A percentile compares a stretch with the other conserved stretches of the same genome.
phyloP scores from a whole-genome alignment of 1,284 basidiomycete genomes.

The Anthracocystis panici-leucophaei region DNA sequence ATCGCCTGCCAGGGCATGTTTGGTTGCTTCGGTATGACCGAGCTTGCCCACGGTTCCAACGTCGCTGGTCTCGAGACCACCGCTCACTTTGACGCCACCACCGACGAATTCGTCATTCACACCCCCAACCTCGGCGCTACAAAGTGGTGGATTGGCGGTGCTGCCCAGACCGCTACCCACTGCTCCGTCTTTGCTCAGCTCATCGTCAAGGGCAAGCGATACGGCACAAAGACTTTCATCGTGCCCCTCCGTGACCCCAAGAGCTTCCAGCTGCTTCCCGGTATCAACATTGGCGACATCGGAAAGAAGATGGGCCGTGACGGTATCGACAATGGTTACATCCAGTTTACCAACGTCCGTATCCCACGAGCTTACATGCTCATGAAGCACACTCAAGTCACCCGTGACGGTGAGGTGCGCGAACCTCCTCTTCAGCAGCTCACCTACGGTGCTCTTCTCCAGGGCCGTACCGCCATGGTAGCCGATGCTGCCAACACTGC shows the following conservation, averaged over 20 bases:
- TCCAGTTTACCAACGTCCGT: constrained; percentile 74
- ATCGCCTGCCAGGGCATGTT: constrained; percentile 74
- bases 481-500: constrained; percentile 73
- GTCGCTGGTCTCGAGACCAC: constrained; percentile 75
- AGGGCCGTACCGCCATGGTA: constrained; percentile 74
- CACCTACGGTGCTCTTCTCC: constrained; percentile 75
- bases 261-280: constrained; percentile 71
- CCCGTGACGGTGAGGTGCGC: constrained; percentile 71
- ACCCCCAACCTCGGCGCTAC: constrained; percentile 70
- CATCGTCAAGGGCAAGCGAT: constrained; percentile 73
- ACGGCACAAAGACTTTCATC: constrained; percentile 75
- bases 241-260: constrained; percentile 74
- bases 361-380: constrained; percentile 75
- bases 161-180: constrained; percentile 75
- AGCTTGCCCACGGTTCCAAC: constrained; percentile 73
- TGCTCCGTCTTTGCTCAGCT: constrained; percentile 75
- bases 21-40: constrained; percentile 75
- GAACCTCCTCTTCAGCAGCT: constrained; percentile 74
- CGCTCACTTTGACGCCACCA: constrained; percentile 73
- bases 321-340: constrained; percentile 72
- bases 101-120: constrained; percentile 75
- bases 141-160: constrained; percentile 73
- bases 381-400: constrained; percentile 75
- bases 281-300: constrained; percentile 75
- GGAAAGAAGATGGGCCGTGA: constrained; percentile 76